Base-by-base conservation (phyloP, 441 rosid species). In the Arabidopsis lyrata region DNA sequence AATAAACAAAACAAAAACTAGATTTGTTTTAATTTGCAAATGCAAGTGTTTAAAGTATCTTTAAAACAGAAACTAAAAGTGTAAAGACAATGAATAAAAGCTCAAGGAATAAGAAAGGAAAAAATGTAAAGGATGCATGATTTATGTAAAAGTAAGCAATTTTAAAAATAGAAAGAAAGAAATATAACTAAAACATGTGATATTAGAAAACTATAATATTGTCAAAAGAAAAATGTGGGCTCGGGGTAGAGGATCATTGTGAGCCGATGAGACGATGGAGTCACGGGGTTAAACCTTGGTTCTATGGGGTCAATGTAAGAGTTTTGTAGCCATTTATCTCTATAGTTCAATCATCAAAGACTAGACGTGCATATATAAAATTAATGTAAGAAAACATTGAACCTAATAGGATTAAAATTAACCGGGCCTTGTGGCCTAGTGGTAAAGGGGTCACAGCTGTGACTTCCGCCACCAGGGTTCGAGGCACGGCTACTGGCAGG, bases 251-350 rank as follows among this genome's bases (percentile, higher is more conserved):
- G 45, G 14, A 18, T 36, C 5, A 38, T 20, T 38, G 24, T 59
- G 63, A 58, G 2, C 45, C 15, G 42, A 58, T 18, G 31, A 38
- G 12, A 18, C n/a, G 8, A 11, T 36, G 10, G 34, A 60, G 48
- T 59, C 65, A 39, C 49, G 65, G 10, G 64, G 48, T 59, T 18
- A 11, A 18, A 36, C 31, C 31, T 11, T 58, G 13, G 39, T 32
- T 32, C 10, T 1, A 32, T 56, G 24, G 38, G 39, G 12, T 32
- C 42, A 15, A 34, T 12, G 45, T 18, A 36, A 11, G 29, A 31
- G 5, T 58, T 58, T 58, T 20, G 63, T 58, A 5, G 63, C n/a
- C 44, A 53, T 24, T 2, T 27, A 8, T 54, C 38, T 54, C 6
- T 22, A 22, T 22, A 0, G 24, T 22, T 22, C 24, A 6, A 54